Conservation (phyloP, 257 asterid genomes). For the Solanum ahanhuiri region DNA sequence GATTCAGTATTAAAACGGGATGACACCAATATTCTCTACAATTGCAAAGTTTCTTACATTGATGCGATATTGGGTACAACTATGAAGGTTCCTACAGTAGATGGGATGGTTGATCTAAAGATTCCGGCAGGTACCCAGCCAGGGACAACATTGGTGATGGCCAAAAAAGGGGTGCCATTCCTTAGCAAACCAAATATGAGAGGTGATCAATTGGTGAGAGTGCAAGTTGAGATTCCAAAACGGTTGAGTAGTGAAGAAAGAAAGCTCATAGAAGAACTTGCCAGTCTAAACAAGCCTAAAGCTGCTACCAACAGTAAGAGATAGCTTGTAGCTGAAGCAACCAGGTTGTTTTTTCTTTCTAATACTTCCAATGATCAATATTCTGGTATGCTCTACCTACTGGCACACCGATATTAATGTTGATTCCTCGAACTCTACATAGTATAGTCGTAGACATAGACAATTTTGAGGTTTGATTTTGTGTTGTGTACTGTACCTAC, state of each 20-base stretch:
- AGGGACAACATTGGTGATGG: constrained; percentile 88
- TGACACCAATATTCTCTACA: constrained; percentile 73
- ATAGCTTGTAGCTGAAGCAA: constrained; percentile 14
- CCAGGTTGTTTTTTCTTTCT: neutral
- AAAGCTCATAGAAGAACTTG: constrained; percentile 89
- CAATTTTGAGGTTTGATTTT: constrained; percentile 7
- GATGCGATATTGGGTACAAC: constrained; percentile 90
- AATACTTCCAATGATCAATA: neutral
- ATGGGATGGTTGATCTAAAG: constrained; percentile 79
- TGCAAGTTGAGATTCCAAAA: constrained; percentile 96
- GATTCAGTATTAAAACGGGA: constrained; percentile 84
- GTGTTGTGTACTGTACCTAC: neutral
- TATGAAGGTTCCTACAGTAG: constrained; percentile 82
- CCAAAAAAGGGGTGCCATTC: constrained; percentile 78
- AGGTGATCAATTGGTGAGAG: constrained; percentile 95
- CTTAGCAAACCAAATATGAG: constrained; percentile 68
- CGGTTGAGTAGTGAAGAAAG: constrained; percentile 78
- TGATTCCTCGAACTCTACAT: neutral
- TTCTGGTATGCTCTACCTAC: neutral
- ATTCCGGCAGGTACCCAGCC: constrained; percentile 94
- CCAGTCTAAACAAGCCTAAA: constrained; percentile 62
- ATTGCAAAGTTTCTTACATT: constrained; percentile 73
- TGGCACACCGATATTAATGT: neutral
- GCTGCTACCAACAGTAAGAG: constrained; percentile 45
- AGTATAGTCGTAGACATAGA: neutral